Evolutionary conservation across 2,329 filamentous ascomycete genomes (phyloP), one percentile per base, ranked within the genome.

Genomic region (Botrytis fabae): DNA sequence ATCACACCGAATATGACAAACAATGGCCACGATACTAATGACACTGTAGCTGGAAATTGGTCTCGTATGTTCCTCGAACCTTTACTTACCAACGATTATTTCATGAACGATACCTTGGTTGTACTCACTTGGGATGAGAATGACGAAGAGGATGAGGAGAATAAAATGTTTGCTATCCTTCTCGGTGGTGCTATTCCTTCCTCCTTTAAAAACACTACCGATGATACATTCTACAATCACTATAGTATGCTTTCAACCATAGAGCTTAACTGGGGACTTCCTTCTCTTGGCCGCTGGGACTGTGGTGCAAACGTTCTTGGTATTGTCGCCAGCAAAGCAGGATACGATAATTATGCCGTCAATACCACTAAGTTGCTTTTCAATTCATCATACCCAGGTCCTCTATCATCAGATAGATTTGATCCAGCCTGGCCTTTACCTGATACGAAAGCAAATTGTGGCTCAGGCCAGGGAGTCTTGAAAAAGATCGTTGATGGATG

Each of bases 1-100:
- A 86, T 90, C 80, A 86, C 86, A 0, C 89, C 88, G 0, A 88
- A 90, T 80, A 89, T 90, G 88, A 86, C 88, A 63, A 86, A 88
- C 75, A 88, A 92, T 77, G 91, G 89, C 48, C 91, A 93, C 77
- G 83, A 89, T 78, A 84, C 84, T 2, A 84, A 83, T 18, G 83
- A 88, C 18, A 84, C 83, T 22, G 82, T 82, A 59, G 85, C 86
- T 6, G 84, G 85, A 2, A 78, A 81, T 7, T 89, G 87, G 87
- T 83, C 83, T 44, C 83, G 83, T 60, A 80, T 79, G 73, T 88
- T 88, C 79, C 80, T 89, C 61, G 82, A 85, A 74, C 86, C 87
- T 7, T 82, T 89, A 6, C 79, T 89, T 12, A 80, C 80, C 35
- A 83, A 87, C 77, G 80, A 80, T 18, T 84, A 85, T 70, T 88